Percentiles rank a stretch among this genome's conserved stretches.
Conservation (phyloP, 768 basidiomycete species). For the Termitomyces sp. region DNA sequence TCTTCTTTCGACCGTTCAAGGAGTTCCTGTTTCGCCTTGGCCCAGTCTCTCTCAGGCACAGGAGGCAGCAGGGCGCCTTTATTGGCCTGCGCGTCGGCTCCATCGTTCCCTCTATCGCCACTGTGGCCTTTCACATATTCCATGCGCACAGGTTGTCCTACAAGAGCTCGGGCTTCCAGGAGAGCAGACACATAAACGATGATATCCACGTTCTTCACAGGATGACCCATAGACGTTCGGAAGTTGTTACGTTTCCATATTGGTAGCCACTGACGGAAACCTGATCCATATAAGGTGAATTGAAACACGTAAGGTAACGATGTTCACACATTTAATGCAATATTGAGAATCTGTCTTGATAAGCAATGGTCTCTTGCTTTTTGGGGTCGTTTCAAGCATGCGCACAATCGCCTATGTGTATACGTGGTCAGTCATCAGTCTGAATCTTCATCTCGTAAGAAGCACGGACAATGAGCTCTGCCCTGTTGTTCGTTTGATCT, state of each 20-base stretch:
- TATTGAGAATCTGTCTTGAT: constrained; percentile 89
- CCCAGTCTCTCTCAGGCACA: constrained; percentile 59
- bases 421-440: background rate
- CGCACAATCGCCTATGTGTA: constrained; percentile 72
- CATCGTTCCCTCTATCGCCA: constrained; percentile 81
- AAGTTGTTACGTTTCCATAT: constrained; percentile 62
- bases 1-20: constrained; percentile 5
- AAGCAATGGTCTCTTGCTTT: constrained; percentile 46
- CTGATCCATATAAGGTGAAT: constrained; percentile 30
- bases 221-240: constrained; percentile 36
- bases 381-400: constrained; percentile 69
- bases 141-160: constrained; percentile 55
- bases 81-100: constrained; percentile 73
- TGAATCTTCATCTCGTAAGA: background rate
- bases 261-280: constrained; percentile 61
- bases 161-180: constrained; percentile 43
- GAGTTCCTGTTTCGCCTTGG: constrained; percentile 21
- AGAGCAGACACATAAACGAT: constrained; percentile 68
- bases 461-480: constrained; percentile 72
- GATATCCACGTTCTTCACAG: constrained; percentile 69
- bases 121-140: constrained; percentile 76
- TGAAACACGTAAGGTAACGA: constrained; percentile 5
- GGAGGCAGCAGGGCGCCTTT: constrained; percentile 39
- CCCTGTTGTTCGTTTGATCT: constrained; percentile 82
- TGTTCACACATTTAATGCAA: constrained; percentile 63